Percentiles rank a stretch among this genome's conserved stretches.
phyloP scores from a whole-genome alignment of 345 rosid species.

The Luvunga scandens region DNA sequence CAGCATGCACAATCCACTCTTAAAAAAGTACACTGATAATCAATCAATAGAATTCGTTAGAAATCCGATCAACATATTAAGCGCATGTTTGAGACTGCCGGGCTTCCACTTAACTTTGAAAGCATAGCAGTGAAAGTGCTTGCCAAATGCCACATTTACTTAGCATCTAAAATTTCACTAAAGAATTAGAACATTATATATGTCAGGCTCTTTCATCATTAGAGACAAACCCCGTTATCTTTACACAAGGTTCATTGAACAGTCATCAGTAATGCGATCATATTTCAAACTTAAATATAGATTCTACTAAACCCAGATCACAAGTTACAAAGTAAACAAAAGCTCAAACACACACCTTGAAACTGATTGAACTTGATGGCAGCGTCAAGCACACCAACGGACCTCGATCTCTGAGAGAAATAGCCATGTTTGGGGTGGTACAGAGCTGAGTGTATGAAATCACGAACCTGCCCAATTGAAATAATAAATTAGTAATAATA shows the following conservation, averaged over 20 bases:
- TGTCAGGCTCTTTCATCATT: neutral
- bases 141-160: neutral
- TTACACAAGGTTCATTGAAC: neutral
- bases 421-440: constrained; percentile 81
- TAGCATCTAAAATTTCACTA: too few species aligned
- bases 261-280: neutral
- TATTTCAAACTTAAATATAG: neutral
- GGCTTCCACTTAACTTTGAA: neutral
- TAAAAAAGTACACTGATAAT: neutral
- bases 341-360: constrained; percentile 41
- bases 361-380: constrained; percentile 81
- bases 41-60: neutral
- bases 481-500: neutral
- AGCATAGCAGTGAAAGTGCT: neutral
- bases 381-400: constrained; percentile 83
- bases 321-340: neutral
- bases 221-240: neutral
- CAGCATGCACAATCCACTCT: neutral
- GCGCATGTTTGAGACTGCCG: neutral
- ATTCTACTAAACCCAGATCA: neutral
- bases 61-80: neutral
- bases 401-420: constrained; percentile 74
- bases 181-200: neutral
- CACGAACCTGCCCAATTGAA: constrained; percentile 57
- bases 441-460: constrained; percentile 71